Evolutionary conservation across 2,329 filamentous ascomycete species (phyloP).

Genomic region (Aaosphaeria arxii): DNA sequence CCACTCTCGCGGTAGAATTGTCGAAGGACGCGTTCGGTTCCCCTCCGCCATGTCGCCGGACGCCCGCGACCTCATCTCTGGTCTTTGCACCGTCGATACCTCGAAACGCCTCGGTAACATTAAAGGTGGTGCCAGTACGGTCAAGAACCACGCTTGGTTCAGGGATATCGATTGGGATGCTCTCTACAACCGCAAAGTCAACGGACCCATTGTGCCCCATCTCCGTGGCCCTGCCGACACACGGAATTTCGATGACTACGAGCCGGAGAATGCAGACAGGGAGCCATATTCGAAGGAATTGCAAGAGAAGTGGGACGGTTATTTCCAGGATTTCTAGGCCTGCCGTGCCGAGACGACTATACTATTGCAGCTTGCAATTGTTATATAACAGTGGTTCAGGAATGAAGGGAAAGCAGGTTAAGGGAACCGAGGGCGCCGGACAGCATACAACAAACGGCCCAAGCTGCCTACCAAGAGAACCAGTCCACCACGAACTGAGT

Average conservation of each 20-base stretch:
- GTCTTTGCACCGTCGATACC: conserved; percentile 75
- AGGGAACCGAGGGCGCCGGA: too few species aligned
- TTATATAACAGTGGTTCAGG: too few species aligned
- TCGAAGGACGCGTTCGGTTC: conserved; percentile 74
- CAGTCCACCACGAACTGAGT: too few species aligned
- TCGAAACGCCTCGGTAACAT: conserved; percentile 77
- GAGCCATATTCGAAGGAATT: conserved; percentile 69
- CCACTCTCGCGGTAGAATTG: conserved; percentile 55
- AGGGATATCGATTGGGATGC: conserved; percentile 70
- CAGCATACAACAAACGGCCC: too few species aligned
- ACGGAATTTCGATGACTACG: conserved; percentile 78
- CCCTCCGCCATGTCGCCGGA: conserved; percentile 65
- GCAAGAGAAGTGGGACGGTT: conserved; percentile 65
- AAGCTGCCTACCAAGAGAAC: too few species aligned
- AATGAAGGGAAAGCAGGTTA: too few species aligned
- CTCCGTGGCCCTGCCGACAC: conserved; percentile 71
- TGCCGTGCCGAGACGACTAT: not conserved
- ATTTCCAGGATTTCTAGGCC: conserved; percentile 66
- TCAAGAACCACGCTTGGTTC: conserved; percentile 78
- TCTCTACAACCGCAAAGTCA: conserved; percentile 60
- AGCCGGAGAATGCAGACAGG: conserved; percentile 66
- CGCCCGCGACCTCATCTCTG: conserved; percentile 72
- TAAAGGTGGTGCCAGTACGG: conserved; percentile 66
- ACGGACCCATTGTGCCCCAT: conserved; percentile 73
- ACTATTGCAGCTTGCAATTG: too few species aligned